phyloP scores from a whole-genome alignment of 2,329 filamentous ascomycete genomes.

The Dissoconium aciculare region DNA sequence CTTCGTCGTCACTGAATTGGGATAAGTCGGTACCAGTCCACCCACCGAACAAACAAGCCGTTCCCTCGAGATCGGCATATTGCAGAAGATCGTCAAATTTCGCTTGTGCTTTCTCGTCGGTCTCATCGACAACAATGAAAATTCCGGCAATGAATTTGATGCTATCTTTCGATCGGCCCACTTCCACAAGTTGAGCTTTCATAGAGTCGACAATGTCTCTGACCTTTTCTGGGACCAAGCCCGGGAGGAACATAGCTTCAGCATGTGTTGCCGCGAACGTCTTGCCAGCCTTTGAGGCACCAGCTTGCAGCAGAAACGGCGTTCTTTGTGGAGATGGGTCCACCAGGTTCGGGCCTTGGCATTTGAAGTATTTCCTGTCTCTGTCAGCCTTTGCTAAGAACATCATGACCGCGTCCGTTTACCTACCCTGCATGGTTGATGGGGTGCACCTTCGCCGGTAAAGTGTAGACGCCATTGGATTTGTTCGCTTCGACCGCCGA shows the following conservation, averaged over 20 bases:
- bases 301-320: slow-evolving; percentile 40
- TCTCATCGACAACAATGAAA: slow-evolving; percentile 31
- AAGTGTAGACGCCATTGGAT: slow-evolving; percentile 43
- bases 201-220: slow-evolving; percentile 29
- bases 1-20: slow-evolving; percentile 30
- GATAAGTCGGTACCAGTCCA: slow-evolving; percentile 34
- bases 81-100: slow-evolving; percentile 29
- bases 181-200: slow-evolving; percentile 24
- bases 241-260: slow-evolving; percentile 34
- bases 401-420: not conserved
- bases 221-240: slow-evolving; percentile 30
- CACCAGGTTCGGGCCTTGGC: slow-evolving; percentile 34
- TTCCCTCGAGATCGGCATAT: slow-evolving; percentile 33
- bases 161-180: slow-evolving; percentile 26
- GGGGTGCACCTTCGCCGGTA: slow-evolving; percentile 41
- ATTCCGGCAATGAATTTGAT: slow-evolving; percentile 34
- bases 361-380: slow-evolving; percentile 27
- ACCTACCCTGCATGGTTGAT: slow-evolving; percentile 24
- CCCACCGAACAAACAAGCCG: slow-evolving; percentile 32
- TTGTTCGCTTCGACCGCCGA: slow-evolving; percentile 35
- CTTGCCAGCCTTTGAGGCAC: slow-evolving; percentile 32
- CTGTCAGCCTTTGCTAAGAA: not conserved
- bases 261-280: slow-evolving; percentile 31
- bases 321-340: slow-evolving; percentile 44
- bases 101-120: slow-evolving; percentile 29